Percentiles rank a stretch among this genome's conserved stretches.
Evolutionary conservation across 163 green algal genomes (phyloP).

Genomic region (Coccomyxa subellipsoidea): DNA sequence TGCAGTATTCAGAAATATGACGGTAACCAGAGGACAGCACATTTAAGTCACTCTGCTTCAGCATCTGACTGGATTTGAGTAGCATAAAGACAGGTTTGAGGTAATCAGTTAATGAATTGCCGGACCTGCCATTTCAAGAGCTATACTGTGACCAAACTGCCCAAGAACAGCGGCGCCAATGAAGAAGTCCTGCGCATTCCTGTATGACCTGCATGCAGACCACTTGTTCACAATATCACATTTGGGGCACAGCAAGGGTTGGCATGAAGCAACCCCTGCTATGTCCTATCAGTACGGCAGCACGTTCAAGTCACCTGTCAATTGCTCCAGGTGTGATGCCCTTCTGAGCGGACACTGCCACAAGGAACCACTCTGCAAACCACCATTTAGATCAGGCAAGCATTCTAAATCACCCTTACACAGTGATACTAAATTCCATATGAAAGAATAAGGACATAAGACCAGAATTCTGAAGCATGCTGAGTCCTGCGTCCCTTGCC

Average conservation of each 20-base stretch:
- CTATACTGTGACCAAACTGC: neutral
- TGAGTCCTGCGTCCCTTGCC: too few species aligned
- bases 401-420: too few species aligned
- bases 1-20: too few species aligned
- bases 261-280: too few species aligned
- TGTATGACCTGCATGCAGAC: neutral
- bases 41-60: too few species aligned
- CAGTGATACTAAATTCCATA: too few species aligned
- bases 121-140: neutral
- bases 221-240: neutral
- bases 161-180: neutral
- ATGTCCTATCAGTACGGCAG: too few species aligned
- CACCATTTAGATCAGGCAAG: neutral
- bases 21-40: too few species aligned
- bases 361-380: slow-evolving; percentile 3
- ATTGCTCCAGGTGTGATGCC: neutral
- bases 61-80: too few species aligned
- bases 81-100: neutral
- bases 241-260: neutral
- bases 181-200: neutral
- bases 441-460: too few species aligned
- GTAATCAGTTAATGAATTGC: neutral
- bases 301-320: neutral
- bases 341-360: neutral
- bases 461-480: too few species aligned